Percentiles rank a stretch among this genome's conserved stretches.
These are phyloP conservation scores for Eucalyptus curtisii DNA, from an alignment of 345 rosid species.

Conservation along the genomic window DNA sequence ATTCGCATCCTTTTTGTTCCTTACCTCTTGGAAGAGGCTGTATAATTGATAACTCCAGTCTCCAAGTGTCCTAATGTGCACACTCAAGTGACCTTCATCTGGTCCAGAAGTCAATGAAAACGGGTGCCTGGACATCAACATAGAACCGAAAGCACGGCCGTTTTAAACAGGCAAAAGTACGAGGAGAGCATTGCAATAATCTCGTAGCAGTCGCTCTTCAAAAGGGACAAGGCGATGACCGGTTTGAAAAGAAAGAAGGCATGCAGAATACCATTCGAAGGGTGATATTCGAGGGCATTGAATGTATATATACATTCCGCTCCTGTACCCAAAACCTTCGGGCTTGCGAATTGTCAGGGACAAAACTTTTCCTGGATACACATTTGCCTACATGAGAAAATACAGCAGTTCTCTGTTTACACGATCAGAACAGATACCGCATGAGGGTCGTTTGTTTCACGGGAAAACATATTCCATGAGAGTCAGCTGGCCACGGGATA, in stretches of 20 bases:
- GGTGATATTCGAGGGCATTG: constrained; percentile 49
- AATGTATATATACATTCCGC: constrained; percentile 38
- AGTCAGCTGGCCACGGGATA: background rate
- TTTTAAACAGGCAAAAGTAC: background rate
- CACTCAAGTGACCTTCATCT: constrained; percentile 29
- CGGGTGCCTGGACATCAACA: constrained; percentile 38
- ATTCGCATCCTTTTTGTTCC: too few species aligned
- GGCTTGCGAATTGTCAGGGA: constrained; percentile 28
- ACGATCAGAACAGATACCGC: background rate
- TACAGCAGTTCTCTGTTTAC: background rate
- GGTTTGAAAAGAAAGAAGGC: background rate
- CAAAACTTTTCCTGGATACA: constrained; percentile 39
- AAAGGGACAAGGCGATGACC: background rate
- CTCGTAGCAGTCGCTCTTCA: background rate
- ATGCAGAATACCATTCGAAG: constrained; percentile 30
- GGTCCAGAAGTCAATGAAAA: constrained; percentile 49
- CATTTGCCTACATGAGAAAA: constrained; percentile 16
- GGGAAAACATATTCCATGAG: background rate
- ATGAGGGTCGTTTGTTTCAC: background rate
- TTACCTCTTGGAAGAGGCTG: constrained; percentile 38
- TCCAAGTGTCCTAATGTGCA: constrained; percentile 44
- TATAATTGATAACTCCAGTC: constrained; percentile 47
- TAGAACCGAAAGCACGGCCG: background rate
- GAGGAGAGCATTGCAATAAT: background rate
- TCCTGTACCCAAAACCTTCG: constrained; percentile 24